A percentile compares a stretch with the other conserved stretches of the same genome.
phyloP scores from a whole-genome alignment of 768 basidiomycete species.

The Coprinopsis cinerea region DNA sequence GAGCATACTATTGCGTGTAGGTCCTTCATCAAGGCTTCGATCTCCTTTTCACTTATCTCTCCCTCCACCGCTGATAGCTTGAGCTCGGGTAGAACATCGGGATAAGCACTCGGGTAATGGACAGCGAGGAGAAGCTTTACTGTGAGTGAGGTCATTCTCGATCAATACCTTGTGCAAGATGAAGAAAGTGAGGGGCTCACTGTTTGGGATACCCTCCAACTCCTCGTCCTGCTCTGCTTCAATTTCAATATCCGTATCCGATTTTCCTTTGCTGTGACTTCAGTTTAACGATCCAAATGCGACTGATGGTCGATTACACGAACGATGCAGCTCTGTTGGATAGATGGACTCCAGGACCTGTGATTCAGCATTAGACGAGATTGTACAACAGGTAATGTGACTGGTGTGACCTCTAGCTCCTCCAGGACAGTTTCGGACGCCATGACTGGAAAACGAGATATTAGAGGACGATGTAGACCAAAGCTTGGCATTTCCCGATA shows the following conservation, averaged over 20 bases:
- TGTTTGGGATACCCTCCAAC: constrained; percentile 36
- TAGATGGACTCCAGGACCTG: constrained; percentile 96
- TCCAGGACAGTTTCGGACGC: constrained; percentile 68
- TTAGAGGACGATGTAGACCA: background rate
- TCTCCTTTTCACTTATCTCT: constrained; percentile 51
- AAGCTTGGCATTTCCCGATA: background rate
- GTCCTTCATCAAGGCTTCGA: constrained; percentile 47
- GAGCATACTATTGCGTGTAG: constrained; percentile 34
- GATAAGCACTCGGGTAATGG: constrained; percentile 77
- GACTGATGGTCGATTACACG: constrained; percentile 36
- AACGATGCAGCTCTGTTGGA: constrained; percentile 88
- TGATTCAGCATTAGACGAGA: constrained; percentile 11
- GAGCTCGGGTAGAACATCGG: constrained; percentile 74
- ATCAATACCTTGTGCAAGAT: background rate
- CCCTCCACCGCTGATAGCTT: constrained; percentile 59
- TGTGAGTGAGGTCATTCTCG: constrained; percentile 22
- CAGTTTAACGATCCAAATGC: constrained; percentile 31
- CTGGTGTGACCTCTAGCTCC: constrained; percentile 74
- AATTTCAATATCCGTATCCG: constrained; percentile 76
- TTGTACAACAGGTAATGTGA: constrained; percentile 4
- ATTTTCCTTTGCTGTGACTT: constrained; percentile 66
- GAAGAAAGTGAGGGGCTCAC: background rate
- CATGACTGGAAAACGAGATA: constrained; percentile 27
- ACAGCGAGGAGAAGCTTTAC: constrained; percentile 72
- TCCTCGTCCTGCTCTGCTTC: constrained; percentile 83